Evolutionary conservation across 208 protist species (phyloP), one percentile per base, ranked within the genome.

Genomic region (Blastocrithidia nonstop): DNA sequence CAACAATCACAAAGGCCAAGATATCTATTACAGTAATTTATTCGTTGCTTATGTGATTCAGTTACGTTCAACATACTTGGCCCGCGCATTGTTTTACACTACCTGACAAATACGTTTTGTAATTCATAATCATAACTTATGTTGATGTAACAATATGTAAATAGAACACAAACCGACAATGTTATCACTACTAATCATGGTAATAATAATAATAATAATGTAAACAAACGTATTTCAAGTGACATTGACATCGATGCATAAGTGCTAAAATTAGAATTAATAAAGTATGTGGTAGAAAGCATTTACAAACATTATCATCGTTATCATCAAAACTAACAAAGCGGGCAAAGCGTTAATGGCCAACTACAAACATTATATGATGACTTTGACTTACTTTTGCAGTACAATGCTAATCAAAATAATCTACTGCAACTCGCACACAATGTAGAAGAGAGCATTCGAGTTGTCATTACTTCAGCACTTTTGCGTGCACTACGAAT

Each of bases 401-500:
- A 92, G 58, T 35, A 61, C 11, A 92, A 88, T 59, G 61, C 63
- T 11, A 84, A 85, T 36, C 50, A 49, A 35, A 56, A 50, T 29
- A 84, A 92, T 48, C 38, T 60, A 7, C 39, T 92, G 24, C 37
- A 42, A 3, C 19, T 92, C 17, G 17, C 24, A 0, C 54, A 65
- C 13, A 31, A 24, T 7, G 45, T 42, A 6, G 54, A 76, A 40
- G 3, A 44, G 13, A 40, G 61, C 28, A 22, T 82, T 21, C 54
- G 65, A 3, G 41, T 61, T n/a, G 36, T 59, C 0, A 22, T 79
- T 20, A 56, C 64, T 0, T 7, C 76, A 2, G 57, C 68, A 6
- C 43, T 72, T 45, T 48, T 91, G 43, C 71, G 74, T 29, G 60
- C 43, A n/a, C 52, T 87, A 54, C 82, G 82, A 6, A 27, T 83